Evolutionary conservation across 495 filamentous ascomycete species (phyloP).

Genomic region (Penicillium canariense): DNA sequence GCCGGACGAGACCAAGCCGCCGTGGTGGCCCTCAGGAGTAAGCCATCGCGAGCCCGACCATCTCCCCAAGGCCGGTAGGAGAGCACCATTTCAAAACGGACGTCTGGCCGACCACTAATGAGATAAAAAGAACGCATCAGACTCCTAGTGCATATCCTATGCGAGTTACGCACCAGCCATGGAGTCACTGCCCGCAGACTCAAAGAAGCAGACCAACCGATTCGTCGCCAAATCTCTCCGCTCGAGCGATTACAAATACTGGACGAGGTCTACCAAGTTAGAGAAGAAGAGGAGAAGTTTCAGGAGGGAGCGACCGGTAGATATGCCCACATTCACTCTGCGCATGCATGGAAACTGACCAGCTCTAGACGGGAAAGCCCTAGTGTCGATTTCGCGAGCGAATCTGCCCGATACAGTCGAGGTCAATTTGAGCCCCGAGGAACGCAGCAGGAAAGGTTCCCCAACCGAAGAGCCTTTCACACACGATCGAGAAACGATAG

Average conservation of each 20-base stretch:
- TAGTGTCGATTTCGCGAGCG: constrained; percentile 32
- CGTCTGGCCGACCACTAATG: background rate
- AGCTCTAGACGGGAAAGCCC: constrained; percentile 17
- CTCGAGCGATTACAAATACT: constrained; percentile 43
- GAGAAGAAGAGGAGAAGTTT: constrained; percentile 59
- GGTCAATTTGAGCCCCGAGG: constrained; percentile 5
- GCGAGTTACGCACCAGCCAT: constrained; percentile 38
- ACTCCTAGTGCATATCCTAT: constrained; percentile 60
- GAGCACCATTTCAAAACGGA: background rate
- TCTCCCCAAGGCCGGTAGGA: constrained; percentile 64
- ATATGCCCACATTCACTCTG: constrained; percentile 7
- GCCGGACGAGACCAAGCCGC: constrained; percentile 51
- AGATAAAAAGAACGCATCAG: constrained; percentile 52
- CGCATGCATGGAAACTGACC: background rate
- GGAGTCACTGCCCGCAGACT: constrained; percentile 36
- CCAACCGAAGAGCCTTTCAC: constrained; percentile 6
- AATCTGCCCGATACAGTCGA: constrained; percentile 33
- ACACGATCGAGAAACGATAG: background rate
- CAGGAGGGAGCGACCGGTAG: constrained; percentile 56
- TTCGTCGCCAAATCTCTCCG: constrained; percentile 42
- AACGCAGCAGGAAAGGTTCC: constrained; percentile 12
- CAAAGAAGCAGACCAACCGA: constrained; percentile 42
- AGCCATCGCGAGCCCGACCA: constrained; percentile 80
- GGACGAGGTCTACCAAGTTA: constrained; percentile 65
- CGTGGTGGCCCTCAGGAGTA: constrained; percentile 73